A percentile compares a stretch with the other conserved stretches of the same genome.
Evolutionary conservation across 345 rosid species (phyloP).

Genomic region (Erucastrum elatum): DNA sequence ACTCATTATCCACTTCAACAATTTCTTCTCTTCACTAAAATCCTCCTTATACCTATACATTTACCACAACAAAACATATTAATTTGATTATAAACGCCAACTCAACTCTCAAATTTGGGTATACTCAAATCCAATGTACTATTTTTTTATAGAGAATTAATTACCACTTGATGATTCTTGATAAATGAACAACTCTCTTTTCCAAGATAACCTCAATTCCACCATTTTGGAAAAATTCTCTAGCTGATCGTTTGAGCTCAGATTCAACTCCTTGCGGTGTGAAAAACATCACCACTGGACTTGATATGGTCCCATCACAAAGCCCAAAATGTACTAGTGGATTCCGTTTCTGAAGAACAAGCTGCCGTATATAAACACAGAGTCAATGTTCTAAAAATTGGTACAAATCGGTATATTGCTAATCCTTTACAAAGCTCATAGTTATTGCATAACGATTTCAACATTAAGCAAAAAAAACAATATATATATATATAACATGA

Average conservation of each 20-base stretch:
- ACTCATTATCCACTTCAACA: slow-evolving; percentile 67
- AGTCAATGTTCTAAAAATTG: no score
- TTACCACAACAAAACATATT: slow-evolving; percentile 1
- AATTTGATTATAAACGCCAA: no score
- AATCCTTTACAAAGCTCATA: no score
- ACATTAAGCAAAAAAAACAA: background rate
- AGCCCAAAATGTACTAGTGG: slow-evolving; percentile 86
- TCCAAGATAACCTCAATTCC: slow-evolving; percentile 66
- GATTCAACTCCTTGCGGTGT: slow-evolving; percentile 62
- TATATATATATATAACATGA: background rate
- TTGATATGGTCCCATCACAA: slow-evolving; percentile 80
- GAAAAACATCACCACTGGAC: slow-evolving; percentile 79
- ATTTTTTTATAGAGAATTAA: background rate
- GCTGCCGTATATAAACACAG: slow-evolving; percentile 43
- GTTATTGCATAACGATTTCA: no score
- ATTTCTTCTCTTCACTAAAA: slow-evolving; percentile 67
- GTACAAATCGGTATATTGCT: no score
- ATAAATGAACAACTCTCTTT: slow-evolving; percentile 59
- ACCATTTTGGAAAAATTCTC: slow-evolving; percentile 66
- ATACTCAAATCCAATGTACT: no score
- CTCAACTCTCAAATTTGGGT: no score
- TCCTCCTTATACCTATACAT: slow-evolving; percentile 65
- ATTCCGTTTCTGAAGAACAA: slow-evolving; percentile 52
- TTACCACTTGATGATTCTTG: slow-evolving; percentile 81
- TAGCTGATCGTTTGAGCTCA: slow-evolving; percentile 65